Conservation (phyloP, 2,329 filamentous ascomycete species). For the Trichoderma afroharzianum region DNA sequence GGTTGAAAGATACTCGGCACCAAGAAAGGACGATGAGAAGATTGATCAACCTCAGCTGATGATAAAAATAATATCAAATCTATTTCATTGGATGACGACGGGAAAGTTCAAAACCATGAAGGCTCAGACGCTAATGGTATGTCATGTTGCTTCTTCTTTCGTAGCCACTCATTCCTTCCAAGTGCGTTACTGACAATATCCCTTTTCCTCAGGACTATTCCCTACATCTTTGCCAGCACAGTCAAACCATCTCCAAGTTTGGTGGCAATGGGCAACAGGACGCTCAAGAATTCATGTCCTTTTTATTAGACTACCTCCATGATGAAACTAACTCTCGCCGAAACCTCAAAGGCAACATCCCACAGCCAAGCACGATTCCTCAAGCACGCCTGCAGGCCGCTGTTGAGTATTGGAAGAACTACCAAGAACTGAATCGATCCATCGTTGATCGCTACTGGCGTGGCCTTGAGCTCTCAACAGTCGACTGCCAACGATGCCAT, state of each 20-base stretch:
- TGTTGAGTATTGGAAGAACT: slow-evolving; percentile 69
- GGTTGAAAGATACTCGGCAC: slow-evolving; percentile 63
- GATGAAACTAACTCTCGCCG: slow-evolving; percentile 72
- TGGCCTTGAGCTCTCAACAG: slow-evolving; percentile 67
- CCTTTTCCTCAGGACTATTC: slow-evolving; percentile 53
- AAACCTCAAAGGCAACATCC: slow-evolving; percentile 37
- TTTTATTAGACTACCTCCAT: slow-evolving; percentile 75
- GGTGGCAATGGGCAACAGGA: slow-evolving; percentile 80
- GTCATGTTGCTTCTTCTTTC: slow-evolving; percentile 21
- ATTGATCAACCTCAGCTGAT: slow-evolving; percentile 55
- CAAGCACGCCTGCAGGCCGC: slow-evolving; percentile 53
- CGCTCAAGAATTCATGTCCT: slow-evolving; percentile 83
- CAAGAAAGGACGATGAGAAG: slow-evolving; percentile 59
- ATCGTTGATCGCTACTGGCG: slow-evolving; percentile 78
- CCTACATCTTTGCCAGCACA: slow-evolving; percentile 34
- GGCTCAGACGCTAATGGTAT: slow-evolving; percentile 56
- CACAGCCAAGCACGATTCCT: slow-evolving; percentile 32
- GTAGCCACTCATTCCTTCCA: background rate
- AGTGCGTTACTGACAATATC: background rate
- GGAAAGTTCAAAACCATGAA: slow-evolving; percentile 50
- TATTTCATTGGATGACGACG: slow-evolving; percentile 55
- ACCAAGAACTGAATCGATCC: slow-evolving; percentile 67
- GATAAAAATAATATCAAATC: slow-evolving; percentile 55
- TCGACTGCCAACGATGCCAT: slow-evolving; percentile 61
- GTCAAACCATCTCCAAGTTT: slow-evolving; percentile 45